Conservation (phyloP, 139 green algal species). For the Tetratostichococcus sp. region DNA sequence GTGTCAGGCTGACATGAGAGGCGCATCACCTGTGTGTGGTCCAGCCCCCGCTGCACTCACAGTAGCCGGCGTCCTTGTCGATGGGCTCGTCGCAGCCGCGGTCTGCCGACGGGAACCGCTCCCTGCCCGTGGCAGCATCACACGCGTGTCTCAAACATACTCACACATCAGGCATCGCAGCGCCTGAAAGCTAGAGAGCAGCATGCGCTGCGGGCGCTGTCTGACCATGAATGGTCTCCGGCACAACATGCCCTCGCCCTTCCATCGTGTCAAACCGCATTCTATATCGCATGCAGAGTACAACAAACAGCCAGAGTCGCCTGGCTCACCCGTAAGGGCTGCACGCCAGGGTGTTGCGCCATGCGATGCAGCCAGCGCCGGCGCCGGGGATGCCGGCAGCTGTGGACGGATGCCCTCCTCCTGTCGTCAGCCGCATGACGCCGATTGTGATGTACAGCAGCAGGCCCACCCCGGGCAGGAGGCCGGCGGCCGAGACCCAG, state of each 20-base stretch:
- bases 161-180: not conserved
- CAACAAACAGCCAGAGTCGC: no score
- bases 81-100: slow-evolving; percentile 8
- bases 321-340: not conserved
- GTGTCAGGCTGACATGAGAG: slow-evolving; percentile 8
- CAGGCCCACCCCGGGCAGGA: not conserved
- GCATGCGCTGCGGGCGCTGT: no score
- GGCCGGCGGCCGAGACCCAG: not conserved
- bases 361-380: not conserved
- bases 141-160: not conserved
- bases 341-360: not conserved
- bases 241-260: no score
- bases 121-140: not conserved
- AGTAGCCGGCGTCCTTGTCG: slow-evolving; percentile 13
- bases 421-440: not conserved
- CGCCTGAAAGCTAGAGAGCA: no score
- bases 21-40: slow-evolving; percentile 6
- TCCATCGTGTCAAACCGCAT: no score
- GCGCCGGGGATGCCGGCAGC: no score
- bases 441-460: not conserved
- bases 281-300: no score
- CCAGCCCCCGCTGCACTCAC: slow-evolving; percentile 3
- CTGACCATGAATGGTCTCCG: no score
- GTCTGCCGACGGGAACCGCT: slow-evolving; percentile 4
- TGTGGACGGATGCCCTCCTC: no score